Evolutionary conservation across 306 rosid genomes (phyloP), one percentile per base, ranked within the genome.

Genomic region (Vicia faba): DNA sequence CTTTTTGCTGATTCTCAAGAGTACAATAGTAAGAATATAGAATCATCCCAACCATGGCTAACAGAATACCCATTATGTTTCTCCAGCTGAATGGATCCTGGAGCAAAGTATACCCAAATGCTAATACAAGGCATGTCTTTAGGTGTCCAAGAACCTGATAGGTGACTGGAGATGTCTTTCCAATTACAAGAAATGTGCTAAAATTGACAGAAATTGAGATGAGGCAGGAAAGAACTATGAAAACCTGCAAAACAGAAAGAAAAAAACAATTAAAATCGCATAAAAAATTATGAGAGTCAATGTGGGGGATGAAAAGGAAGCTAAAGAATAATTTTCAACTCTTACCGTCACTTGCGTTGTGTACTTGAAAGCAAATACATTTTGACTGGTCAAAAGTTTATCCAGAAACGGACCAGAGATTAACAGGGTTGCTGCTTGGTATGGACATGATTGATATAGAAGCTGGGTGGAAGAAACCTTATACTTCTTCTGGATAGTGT

Each of bases 391-490:
- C 81, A 93, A 83, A 78, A 84, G 74, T 79, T 80, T 68, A 72
- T 93, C 98, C 68, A 93, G 80, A 74, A 78, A 86, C n/a, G 98
- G 98, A 70, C 98, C 98, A 25, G 77, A 29, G 77, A 93, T 80
- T 72, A 93, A 83, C 83, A 93, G 82, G 59, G 96, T 88, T 61
- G 85, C 87, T 0, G 96, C 80, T 73, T 92, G 98, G 79, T 89
- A 89, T 16, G 98, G 98, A 66, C 89, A 84, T 75, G 98, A 89
- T 53, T 93, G 98, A 75, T 88, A 92, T 8, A 93, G 80, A 76
- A 93, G 97, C 82, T 93, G 98, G 64, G 98, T 93, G 44, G 98
- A 93, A 77, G 98, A 86, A 78, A 93, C 98, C 86, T 89, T 93
- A 70, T 61, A 88, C 83, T 83, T 88, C 84, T 89, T 93, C 82